Base-by-base conservation (phyloP, 495 filamentous ascomycete genomes). In the Annulohypoxylon moriforme region DNA sequence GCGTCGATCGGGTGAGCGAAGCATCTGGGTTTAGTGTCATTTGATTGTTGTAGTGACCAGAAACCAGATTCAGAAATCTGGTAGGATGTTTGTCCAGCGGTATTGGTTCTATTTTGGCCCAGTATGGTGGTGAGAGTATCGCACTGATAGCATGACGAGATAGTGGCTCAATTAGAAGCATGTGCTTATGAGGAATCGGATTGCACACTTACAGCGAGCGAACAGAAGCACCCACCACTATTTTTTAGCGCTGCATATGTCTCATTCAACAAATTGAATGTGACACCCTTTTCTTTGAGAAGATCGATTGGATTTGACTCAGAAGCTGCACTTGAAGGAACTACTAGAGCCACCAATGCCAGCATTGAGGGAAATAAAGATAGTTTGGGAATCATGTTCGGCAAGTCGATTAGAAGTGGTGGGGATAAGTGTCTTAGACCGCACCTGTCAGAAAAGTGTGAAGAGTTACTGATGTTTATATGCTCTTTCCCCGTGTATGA, bases 1-100 rank as follows among this genome's bases (percentile, higher is more conserved):
- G 80, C 27, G 31, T 61, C 73, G 0, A 52, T 66, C 0, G 82
- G 81, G n/a, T 73, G 63, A 62, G 81, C 64, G 29, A 82, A 73
- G 64, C 81, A 83, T 10, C 38, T 42, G 2, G 80, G 79, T 1
- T 50, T 56, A 0, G 75, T 64, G 16, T 72, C 75, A 8, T 46
- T 34, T 7, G 72, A 50, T 49, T 77, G 75, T 13, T 68, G 72
- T 31, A 31, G 31, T 0, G 72, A 73, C 72, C 67, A 77, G 56
- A 70, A 58, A 9, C 53, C 52, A 20, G 75, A 56, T n/a, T 38
- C 60, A 6, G 55, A 56, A 8, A 24, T 22, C 18, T 71, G 62
- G 27, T 75, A 72, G 20, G 71, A 27, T 49, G 44, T 60, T 42
- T 59, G 52, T 2, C 72, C 72, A 13, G 42, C 16, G n/a, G 33